Base-by-base conservation (phyloP, 345 rosid genomes). In the Bruguiera gymnorhiza region DNA sequence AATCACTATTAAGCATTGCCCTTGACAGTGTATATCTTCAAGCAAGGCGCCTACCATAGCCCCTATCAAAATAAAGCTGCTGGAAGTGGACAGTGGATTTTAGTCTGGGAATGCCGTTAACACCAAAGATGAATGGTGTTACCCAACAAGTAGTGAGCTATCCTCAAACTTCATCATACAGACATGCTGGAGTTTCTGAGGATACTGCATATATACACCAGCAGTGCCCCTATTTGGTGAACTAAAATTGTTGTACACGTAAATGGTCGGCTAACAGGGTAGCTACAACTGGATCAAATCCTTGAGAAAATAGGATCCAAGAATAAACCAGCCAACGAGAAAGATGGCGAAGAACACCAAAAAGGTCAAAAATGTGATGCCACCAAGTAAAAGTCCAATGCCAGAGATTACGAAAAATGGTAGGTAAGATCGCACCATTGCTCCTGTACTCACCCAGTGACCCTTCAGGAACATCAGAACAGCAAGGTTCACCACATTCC, bases 401-500 rank as follows among this genome's bases (percentile, higher is more conserved):
- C 79, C 60, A 51, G 80, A 84, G 37, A 81, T 61, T 23, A 95
- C 37, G 11, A 81, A 50, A 67, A 87, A 78, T 26, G 97, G 96
- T 59, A 90, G 68, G 79, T 84, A 70, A 0, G 97, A 76, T 72
- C 82, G 79, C 65, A 86, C 68, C 66, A 86, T 58, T 8, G 92
- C 76, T 18, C 79, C 73, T 70, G 83, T 84, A 82, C 78, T 85
- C 60, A 95, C 96, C 97, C 99, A 95, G 0, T 66, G 84, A 63
- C 91, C 97, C 69, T 92, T 83, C 57, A 92, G 70, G 79, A 89
- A 85, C 70, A 95, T 68, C 36, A 95, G 71, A 23, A 82, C 78
- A 0, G 96, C 97, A 23, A 91, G 83, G 80, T 91, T 95, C 75
- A 89, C 96, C 73, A 95, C 87, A 65, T 91, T 91, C 97, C 97